Evolutionary conservation across 1,284 basidiomycete species (phyloP), one percentile per base, ranked within the genome.

Genomic region (Leccinum cinnamomeum): DNA sequence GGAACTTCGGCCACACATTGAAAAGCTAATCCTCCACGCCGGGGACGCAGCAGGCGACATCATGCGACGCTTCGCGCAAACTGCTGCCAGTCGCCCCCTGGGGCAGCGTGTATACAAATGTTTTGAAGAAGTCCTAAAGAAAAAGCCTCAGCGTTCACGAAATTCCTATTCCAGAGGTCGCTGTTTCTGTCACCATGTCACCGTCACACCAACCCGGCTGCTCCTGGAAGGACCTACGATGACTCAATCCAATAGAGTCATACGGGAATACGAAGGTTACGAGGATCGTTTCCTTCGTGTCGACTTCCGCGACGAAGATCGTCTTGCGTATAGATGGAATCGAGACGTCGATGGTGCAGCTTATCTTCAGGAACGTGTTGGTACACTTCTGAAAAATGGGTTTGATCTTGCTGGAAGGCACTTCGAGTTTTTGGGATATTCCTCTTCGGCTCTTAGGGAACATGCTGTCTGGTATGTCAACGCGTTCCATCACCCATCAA

Each of bases 381-480:
- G 88, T 2, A 78, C 75, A 2, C 79, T 84, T n/a, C 72, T 92
- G 57, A 87, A 86, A 70, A 59, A 79, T 4, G 91, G 91, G 0
- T 85, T 93, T 65, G 73, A 80, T 23, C 78, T 93, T n/a, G 90
- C 82, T 28, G 90, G 89, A 2, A 81, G 87, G 48, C 69, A 72
- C 18, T 92, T 90, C 65, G 81, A 90, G 62, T 92, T 92, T 70
- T 77, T 93, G 44, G 90, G 87, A 0, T 93, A 91, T 70, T 91
- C 90, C 0, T 82, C 77, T 25, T 91, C 90, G 3, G 84, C 89
- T 2, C 75, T 93, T 39, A 83, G 86, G 41, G 82, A 87, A 62
- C 90, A 91, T 68, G 81, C 87, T 0, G 88, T 91, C n/a, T 92
- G 91, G 89, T 92, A 89, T 69, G 77, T 91, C 68, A 79, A 77